Evolutionary conservation across 495 filamentous ascomycete species (phyloP), one percentile per base, ranked within the genome.

Genomic region (Penicillium roqueforti): DNA sequence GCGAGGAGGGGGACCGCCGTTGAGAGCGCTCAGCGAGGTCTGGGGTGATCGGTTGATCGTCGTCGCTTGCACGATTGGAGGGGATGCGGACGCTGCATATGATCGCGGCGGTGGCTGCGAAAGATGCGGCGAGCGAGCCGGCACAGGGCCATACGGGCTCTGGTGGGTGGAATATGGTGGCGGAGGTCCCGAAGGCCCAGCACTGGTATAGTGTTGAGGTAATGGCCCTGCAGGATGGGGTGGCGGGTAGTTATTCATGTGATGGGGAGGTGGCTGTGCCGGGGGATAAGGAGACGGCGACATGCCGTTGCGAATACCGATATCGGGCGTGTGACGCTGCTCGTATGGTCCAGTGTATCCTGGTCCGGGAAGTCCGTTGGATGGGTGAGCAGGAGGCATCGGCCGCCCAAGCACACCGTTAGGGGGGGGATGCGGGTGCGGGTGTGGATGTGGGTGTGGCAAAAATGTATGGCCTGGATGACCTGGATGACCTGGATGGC

Each of bases 41-140:
- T 68, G 70, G 0, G 75, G 74, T 3, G 75, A 76, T 20, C 65
- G 75, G 28, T 68, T 71, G 13, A 73, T 64, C 49, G 73, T 67
- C 9, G 72, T 75, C 4, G 71, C 72, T 23, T 75, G 65, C 22
- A 75, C 59, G 28, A 76, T 65, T 0, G 77, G 76, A 16, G 71
- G 73, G n/a, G 74, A 76, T 18, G 70, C 70, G 1, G 77, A 80
- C 26, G 79, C 65, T n/a, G 73, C 68, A 45, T 69, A 75, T 23
- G 71, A 54, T 14, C 74, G 73, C 18, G 71, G 63, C 6, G 70
- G 47, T 6, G 65, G 64, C 20, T 74, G 71, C n/a, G 65, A 65
- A 19, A 63, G 59, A 55, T 67, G 72, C n/a, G 76, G 70, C 13
- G 76, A 76, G 3, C 72, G 66, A 9, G 68, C 67, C 59, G 66